Evolutionary conservation across 495 filamentous ascomycete species (phyloP), one percentile per base, ranked within the genome.

Genomic region (Lasiosphaeriaceae sp.): DNA sequence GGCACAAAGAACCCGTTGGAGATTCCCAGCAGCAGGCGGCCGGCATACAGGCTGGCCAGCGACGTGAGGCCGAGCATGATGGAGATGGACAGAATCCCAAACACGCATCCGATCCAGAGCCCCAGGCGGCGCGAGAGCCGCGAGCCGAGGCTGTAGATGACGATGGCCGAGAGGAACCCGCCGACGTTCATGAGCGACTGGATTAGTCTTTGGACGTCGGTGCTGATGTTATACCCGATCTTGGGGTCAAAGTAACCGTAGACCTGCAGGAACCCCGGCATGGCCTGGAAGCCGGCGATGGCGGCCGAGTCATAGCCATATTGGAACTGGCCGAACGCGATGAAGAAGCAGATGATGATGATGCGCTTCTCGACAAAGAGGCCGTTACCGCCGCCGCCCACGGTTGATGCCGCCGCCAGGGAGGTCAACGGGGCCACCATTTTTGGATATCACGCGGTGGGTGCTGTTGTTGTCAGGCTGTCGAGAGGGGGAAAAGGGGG

Each of bases 1-100:
- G 77, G 76, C 58, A 79, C 66, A 48, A 76, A 63, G 54, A 76
- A 73, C 21, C 74, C 76, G 56, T 78, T 76, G 8, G 71, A 73
- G 6, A 77, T 48, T 12, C 77, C 77, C n/a, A 79, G 68, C 20
- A 80, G 46, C 48, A 80, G 57, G 34, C 76, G 66, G 0, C 72
- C 77, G 34, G 66, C 72, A 57, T 80, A 79, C 17, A 80, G 43
- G 9, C 68, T 76, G 1, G 62, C 74, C 2, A 74, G 63, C n/a
- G 47, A 68, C 11, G 65, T 68, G 11, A 69, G 66, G 2, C 62
- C 71, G 48, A 79, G 73, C 74, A 78, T 77, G 53, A 77, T 55
- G 14, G 71, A 64, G 14, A 73, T 68, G 21, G 72, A 65, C 11
- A 77, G 43, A 20, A 71, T 63, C 23, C 60, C 69, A 21, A 79